Evolutionary conservation across 805 yeast species (phyloP), one percentile per base, ranked within the genome.

Genomic region (Suhomyces tanzawaensis): DNA sequence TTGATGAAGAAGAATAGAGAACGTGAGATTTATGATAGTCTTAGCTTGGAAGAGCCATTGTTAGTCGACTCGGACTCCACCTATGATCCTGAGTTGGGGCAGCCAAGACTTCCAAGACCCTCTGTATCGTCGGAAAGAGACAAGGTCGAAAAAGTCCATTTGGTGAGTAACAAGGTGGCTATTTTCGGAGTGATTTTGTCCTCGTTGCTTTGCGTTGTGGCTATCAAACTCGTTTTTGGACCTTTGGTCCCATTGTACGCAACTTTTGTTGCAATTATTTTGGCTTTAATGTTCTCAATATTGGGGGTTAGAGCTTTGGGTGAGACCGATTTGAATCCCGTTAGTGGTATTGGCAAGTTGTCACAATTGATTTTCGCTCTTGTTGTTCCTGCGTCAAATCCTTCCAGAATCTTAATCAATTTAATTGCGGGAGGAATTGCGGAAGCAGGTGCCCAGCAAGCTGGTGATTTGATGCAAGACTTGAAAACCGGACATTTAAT

Each of bases 391-490:
- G 69, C 71, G 22, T 59, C 69, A 31, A 85, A 81, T 41, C 95
- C 95, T 1, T 89, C 95, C 2, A 77, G 88, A 8, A 87, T 93
- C 4, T 64, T 91, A 28, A 79, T 88, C 31, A 93, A 91, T 55
- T 67, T 91, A 34, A 84, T 91, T 1, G 96, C 97, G 3, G 99
- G 99, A 13, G 99, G 96, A 11, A 81, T 91, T 29, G 95, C 98
- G 1, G 99, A 91, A 64, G 97, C 98, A 0, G 98, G 98, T 7
- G 96, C 99, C 2, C 98, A 93, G 64, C 99, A 91, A 63, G 97
- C 98, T 2, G 98, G 99, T 21, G 99, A 91, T 62, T 70, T 91
- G 55, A 86, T 93, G 95, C 99, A 91, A 66, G 98, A 93, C 63
- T 70, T 91, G 49, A 93, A 93, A 58, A 90, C 99, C 0, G 98